Conservation (phyloP, 345 rosid species). For the Jatropha curcas region DNA sequence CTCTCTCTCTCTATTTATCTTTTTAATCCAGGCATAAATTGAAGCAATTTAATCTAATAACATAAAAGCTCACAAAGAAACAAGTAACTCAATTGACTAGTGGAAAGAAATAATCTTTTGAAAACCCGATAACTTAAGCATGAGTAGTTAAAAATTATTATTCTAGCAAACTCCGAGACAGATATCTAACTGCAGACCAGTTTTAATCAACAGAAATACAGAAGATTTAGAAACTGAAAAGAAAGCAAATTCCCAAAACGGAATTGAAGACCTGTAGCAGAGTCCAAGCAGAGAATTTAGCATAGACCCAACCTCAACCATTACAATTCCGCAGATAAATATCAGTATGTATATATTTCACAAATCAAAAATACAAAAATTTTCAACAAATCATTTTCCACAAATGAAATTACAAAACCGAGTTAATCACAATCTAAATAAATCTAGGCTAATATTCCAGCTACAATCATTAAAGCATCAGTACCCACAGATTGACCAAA, state of each 20-base stretch:
- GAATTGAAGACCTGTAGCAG: not conserved
- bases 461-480: not conserved
- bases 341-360: not conserved
- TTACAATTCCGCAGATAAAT: not conserved
- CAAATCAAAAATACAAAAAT: not conserved
- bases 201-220: not conserved
- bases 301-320: not conserved
- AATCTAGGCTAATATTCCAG: not conserved
- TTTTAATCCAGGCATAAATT: not conserved
- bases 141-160: not conserved
- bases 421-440: not conserved
- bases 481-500: not conserved
- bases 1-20: not conserved
- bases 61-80: not conserved
- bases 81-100: conserved; percentile 6
- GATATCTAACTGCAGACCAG: not conserved
- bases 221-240: conserved; percentile 6
- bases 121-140: conserved; percentile 4
- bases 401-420: not conserved
- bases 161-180: not conserved
- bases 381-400: not conserved
- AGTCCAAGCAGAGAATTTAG: not conserved
- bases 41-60: not conserved
- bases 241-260: not conserved
- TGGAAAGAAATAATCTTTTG: not conserved